Percentiles rank a stretch among this genome's conserved stretches.
Evolutionary conservation across 768 basidiomycete species (phyloP).

Genomic region (Leccinellum luteum): DNA sequence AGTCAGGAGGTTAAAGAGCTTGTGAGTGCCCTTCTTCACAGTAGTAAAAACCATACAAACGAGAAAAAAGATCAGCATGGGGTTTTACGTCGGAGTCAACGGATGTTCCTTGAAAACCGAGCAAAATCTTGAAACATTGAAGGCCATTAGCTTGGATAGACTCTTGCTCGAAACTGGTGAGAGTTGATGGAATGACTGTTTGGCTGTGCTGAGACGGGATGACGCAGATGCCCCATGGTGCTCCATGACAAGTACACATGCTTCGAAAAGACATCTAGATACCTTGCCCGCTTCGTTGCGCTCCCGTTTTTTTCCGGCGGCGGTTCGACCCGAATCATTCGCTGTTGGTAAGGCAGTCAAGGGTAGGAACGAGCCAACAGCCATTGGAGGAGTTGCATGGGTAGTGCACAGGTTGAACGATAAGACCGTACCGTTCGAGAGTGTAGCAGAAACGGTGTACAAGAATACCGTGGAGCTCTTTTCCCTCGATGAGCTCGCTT

Average conservation of each 20-base stretch:
- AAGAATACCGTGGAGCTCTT: constrained; percentile 64
- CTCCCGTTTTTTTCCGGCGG: constrained; percentile 48
- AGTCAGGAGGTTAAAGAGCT: constrained; percentile 60
- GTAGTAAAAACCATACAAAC: not conserved
- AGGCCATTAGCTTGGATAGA: constrained; percentile 53
- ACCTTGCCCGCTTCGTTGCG: constrained; percentile 46
- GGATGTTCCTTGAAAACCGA: constrained; percentile 77
- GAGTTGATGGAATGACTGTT: not conserved
- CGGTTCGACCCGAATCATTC: constrained; percentile 58
- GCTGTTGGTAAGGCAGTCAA: constrained; percentile 61
- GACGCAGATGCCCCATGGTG: constrained; percentile 69
- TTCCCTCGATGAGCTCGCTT: constrained; percentile 38
- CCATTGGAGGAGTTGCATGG: constrained; percentile 71
- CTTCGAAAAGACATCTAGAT: constrained; percentile 50
- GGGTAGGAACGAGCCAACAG: constrained; percentile 71
- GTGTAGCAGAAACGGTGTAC: constrained; percentile 56
- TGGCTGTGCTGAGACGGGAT: not conserved
- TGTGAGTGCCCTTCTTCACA: constrained; percentile 39
- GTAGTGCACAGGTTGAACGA: constrained; percentile 52
- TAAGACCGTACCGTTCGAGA: constrained; percentile 45
- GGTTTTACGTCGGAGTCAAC: constrained; percentile 60
- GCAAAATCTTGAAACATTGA: constrained; percentile 55
- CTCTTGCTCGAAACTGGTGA: constrained; percentile 76
- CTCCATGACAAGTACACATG: constrained; percentile 63
- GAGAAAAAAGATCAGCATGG: constrained; percentile 59